Conservation (phyloP, 2,329 filamentous ascomycete species). For the Botrytis medusae region DNA sequence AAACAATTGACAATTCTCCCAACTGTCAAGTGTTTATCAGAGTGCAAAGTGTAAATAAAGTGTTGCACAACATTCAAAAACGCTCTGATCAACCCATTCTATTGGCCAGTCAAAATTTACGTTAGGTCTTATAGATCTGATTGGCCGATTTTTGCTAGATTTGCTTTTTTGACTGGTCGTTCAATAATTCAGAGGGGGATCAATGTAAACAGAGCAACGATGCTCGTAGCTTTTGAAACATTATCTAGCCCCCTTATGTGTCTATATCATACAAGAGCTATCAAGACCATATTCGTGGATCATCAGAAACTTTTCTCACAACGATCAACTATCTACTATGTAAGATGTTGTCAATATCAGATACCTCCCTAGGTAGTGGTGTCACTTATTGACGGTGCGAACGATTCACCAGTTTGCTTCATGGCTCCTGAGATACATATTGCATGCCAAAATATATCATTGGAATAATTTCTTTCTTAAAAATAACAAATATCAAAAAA, state of each 20-base stretch:
- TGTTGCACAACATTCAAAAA: background rate
- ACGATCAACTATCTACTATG: background rate
- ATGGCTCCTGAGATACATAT: background rate
- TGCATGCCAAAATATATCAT: background rate
- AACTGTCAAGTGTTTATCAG: background rate
- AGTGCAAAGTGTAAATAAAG: background rate
- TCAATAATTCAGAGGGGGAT: background rate
- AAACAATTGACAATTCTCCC: background rate
- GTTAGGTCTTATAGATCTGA: background rate
- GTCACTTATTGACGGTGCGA: background rate
- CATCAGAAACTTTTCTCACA: background rate
- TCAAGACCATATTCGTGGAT: background rate
- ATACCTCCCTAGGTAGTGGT: background rate
- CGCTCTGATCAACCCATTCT: background rate
- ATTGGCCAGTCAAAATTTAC: background rate
- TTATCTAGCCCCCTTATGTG: background rate
- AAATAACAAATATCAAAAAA: background rate
- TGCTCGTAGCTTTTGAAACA: background rate
- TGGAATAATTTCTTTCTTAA: background rate
- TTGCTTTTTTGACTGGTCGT: background rate
- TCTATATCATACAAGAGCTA: background rate
- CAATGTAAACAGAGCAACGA: background rate
- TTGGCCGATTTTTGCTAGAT: background rate
- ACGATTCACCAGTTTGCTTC: background rate
- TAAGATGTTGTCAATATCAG: background rate